Conservation (phyloP, 306 rosid species). For the Fragaria nilgerrensis region DNA sequence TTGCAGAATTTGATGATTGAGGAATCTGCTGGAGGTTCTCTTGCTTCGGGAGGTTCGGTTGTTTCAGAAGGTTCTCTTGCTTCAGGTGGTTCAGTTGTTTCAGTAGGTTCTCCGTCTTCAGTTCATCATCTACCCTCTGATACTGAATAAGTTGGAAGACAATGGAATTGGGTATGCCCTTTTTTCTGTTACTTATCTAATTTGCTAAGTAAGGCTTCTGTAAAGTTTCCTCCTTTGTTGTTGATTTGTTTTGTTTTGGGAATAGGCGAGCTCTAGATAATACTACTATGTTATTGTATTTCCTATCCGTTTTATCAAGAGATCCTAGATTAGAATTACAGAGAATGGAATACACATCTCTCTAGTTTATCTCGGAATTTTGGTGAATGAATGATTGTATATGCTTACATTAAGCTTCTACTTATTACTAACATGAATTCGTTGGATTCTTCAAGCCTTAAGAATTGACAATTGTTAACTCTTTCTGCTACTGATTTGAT, state of each 20-base stretch:
- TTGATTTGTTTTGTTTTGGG: slow-evolving; percentile 36
- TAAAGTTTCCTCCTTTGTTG: slow-evolving; percentile 28
- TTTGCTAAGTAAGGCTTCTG: slow-evolving; percentile 24
- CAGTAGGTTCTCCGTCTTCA: slow-evolving; percentile 31
- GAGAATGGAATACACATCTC: slow-evolving; percentile 26
- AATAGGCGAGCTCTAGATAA: slow-evolving; percentile 31
- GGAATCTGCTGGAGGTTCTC: slow-evolving; percentile 28
- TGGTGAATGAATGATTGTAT: slow-evolving; percentile 2
- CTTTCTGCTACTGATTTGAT: background rate
- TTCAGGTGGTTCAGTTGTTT: slow-evolving; percentile 12
- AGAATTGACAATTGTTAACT: background rate
- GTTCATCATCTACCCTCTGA: slow-evolving; percentile 18
- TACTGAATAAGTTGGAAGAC: slow-evolving; percentile 22
- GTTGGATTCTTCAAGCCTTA: background rate
- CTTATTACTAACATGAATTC: background rate
- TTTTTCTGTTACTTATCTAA: slow-evolving; percentile 5
- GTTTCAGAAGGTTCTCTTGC: background rate
- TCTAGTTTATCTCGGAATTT: slow-evolving; percentile 2
- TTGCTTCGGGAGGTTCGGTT: background rate
- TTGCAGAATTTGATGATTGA: slow-evolving; percentile 57
- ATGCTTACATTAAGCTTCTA: background rate
- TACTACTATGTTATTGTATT: slow-evolving; percentile 20
- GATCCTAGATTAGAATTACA: slow-evolving; percentile 32
- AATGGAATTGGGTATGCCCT: slow-evolving; percentile 36
- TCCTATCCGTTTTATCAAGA: slow-evolving; percentile 32